These are phyloP conservation scores for Cutaneotrichosporon daszewskae DNA, from an alignment of 1,284 basidiomycete genomes.

Conservation along the genomic window DNA sequence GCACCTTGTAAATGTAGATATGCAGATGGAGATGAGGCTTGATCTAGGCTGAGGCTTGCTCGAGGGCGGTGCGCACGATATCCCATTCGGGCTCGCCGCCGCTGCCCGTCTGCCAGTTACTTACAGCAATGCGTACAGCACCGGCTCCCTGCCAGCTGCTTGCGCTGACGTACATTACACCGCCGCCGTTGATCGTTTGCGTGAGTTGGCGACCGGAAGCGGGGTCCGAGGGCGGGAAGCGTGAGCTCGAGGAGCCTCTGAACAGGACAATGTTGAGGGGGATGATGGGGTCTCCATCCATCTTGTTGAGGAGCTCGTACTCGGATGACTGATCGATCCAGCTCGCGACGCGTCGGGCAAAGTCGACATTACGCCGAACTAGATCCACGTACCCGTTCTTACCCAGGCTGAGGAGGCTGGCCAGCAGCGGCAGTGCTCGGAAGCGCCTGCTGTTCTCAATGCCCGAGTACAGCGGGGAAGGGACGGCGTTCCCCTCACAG, in stretches of 20 bases:
- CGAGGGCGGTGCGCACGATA: constrained; percentile 23
- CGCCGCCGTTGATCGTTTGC: constrained; percentile 45
- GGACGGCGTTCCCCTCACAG: constrained; percentile 4
- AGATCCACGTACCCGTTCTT: constrained; percentile 46
- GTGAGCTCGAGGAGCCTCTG: constrained; percentile 28
- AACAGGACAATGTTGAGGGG: constrained; percentile 53
- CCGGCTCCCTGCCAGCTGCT: constrained; percentile 47
- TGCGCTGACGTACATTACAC: constrained; percentile 48
- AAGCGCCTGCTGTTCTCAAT: constrained; percentile 54
- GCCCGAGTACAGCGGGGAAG: constrained; percentile 44
- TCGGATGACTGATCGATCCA: constrained; percentile 34
- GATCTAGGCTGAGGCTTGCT: too few species aligned
- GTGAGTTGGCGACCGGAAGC: constrained; percentile 27
- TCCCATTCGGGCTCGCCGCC: constrained; percentile 27
- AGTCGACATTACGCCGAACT: constrained; percentile 45
- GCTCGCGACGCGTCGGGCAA: constrained; percentile 43
- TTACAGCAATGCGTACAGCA: constrained; percentile 51
- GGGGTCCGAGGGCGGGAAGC: constrained; percentile 20
- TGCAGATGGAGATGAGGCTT: too few species aligned
- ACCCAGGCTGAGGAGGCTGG: constrained; percentile 49
- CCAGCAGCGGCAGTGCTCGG: constrained; percentile 51
- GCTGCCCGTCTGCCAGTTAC: constrained; percentile 50
- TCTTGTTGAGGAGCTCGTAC: constrained; percentile 46
- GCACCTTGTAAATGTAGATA: too few species aligned
- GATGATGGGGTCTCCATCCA: constrained; percentile 23